These are phyloP conservation scores for Trichosporon coremiiforme DNA, from an alignment of 1,284 basidiomycete species.

Conservation along the genomic window DNA sequence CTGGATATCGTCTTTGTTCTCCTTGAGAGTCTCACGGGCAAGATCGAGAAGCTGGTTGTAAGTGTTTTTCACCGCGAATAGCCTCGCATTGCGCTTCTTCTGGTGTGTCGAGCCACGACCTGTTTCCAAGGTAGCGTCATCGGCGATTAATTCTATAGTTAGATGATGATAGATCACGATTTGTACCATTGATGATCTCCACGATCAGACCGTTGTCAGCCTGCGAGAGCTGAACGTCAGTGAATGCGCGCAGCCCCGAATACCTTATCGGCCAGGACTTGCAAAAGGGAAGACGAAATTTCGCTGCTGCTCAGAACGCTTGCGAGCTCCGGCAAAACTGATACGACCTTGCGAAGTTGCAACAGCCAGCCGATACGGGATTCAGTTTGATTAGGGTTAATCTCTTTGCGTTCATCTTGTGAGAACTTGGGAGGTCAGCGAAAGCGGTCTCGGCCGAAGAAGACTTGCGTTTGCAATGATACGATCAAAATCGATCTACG, in stretches of 20 bases:
- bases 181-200: not conserved
- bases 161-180: not conserved
- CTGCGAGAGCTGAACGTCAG: slow-evolving; percentile 2
- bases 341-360: slow-evolving; percentile 35
- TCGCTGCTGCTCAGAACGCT: slow-evolving; percentile 20
- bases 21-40: slow-evolving; percentile 86
- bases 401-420: slow-evolving; percentile 14
- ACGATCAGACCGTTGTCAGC: slow-evolving; percentile 12
- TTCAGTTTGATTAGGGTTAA: slow-evolving; percentile 31
- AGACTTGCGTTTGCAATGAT: slow-evolving; percentile 69
- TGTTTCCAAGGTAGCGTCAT: slow-evolving; percentile 32
- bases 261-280: slow-evolving; percentile 16
- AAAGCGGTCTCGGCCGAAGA: not conserved
- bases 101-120: slow-evolving; percentile 20
- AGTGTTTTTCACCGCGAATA: slow-evolving; percentile 83
- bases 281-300: not conserved
- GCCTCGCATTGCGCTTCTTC: slow-evolving; percentile 63
- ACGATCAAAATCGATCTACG: slow-evolving; percentile 79
- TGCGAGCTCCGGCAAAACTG: slow-evolving; percentile 25
- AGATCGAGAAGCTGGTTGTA: slow-evolving; percentile 83
- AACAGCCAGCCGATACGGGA: slow-evolving; percentile 37
- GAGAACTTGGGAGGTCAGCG: slow-evolving; percentile 28
- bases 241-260: not conserved
- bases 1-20: slow-evolving; percentile 79
- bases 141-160: slow-evolving; percentile 31